Evolutionary conservation across 257 asterid genomes (phyloP).

Genomic region (Petunia secreta): DNA sequence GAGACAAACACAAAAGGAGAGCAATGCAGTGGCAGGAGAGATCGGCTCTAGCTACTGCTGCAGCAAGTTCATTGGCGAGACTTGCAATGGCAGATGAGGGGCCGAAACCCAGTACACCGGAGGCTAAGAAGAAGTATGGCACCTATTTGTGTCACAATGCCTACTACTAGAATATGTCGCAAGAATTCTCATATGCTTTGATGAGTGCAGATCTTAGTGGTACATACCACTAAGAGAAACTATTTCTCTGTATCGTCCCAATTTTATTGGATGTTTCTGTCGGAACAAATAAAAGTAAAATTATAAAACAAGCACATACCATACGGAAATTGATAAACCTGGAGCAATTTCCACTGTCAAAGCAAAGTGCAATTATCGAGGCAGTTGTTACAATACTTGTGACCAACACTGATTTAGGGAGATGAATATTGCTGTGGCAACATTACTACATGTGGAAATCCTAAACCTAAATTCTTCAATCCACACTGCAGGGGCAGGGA

Average conservation of each 20-base stretch:
- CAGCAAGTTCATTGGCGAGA: conserved; percentile 49
- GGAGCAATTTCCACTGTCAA: background rate
- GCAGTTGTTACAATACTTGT: background rate
- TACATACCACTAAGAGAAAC: background rate
- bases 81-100: conserved; percentile 62
- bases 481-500: background rate
- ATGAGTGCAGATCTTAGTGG: background rate
- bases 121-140: conserved; percentile 79
- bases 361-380: background rate
- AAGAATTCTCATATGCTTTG: conserved; percentile 22
- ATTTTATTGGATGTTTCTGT: no score
- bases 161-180: conserved; percentile 69
- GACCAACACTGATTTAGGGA: background rate
- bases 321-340: background rate
- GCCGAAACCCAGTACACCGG: conserved; percentile 55
- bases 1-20: conserved; percentile 37
- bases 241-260: no score
- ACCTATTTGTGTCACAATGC: conserved; percentile 69
- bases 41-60: conserved; percentile 58
- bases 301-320: background rate
- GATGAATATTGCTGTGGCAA: background rate
- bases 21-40: conserved; percentile 58
- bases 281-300: no score
- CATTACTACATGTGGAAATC: background rate
- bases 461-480: background rate